A percentile compares a stretch with the other conserved stretches of the same genome.
Evolutionary conservation across 768 basidiomycete species (phyloP).

Genomic region (button mushroom (Agaricus bisporus)): DNA sequence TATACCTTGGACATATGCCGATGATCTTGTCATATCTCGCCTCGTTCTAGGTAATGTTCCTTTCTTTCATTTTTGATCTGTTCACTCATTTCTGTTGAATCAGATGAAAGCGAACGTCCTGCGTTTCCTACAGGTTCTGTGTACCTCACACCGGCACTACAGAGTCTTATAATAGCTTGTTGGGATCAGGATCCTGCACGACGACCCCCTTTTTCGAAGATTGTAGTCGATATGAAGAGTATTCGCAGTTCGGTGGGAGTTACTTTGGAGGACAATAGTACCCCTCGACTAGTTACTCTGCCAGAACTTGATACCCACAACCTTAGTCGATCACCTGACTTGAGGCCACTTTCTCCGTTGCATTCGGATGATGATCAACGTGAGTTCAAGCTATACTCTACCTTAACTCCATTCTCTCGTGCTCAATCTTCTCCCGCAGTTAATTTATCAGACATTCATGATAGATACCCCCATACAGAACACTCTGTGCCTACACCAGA

Average conservation of each 20-base stretch:
- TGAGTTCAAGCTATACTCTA: not conserved
- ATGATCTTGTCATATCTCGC: conserved; percentile 44
- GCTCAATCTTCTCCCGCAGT: not conserved
- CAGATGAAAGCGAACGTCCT: conserved; percentile 50
- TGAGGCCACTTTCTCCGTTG: conserved; percentile 25
- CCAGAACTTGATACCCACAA: conserved; percentile 1
- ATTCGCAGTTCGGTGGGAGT: conserved; percentile 28
- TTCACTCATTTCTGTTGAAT: not conserved
- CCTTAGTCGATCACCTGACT: conserved; percentile 26
- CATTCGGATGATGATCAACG: not conserved
- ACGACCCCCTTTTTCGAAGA: conserved; percentile 48
- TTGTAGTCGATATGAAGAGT: conserved; percentile 39
- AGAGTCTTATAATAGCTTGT: conserved; percentile 38
- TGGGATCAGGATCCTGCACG: conserved; percentile 48
- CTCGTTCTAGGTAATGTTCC: conserved; percentile 41
- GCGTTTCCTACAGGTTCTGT: conserved; percentile 33
- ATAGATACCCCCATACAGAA: conserved; percentile 18
- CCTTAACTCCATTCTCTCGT: not conserved
- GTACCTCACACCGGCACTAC: conserved; percentile 29
- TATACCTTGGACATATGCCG: conserved; percentile 48
- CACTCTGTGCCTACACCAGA: conserved; percentile 23
- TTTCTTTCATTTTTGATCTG: conserved; percentile 12
- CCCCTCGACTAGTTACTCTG: conserved; percentile 8
- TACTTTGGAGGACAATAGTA: conserved; percentile 20
- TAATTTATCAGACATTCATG: not conserved